phyloP scores from a whole-genome alignment of 768 basidiomycete genomes.

The Pleurotus ostreatus region DNA sequence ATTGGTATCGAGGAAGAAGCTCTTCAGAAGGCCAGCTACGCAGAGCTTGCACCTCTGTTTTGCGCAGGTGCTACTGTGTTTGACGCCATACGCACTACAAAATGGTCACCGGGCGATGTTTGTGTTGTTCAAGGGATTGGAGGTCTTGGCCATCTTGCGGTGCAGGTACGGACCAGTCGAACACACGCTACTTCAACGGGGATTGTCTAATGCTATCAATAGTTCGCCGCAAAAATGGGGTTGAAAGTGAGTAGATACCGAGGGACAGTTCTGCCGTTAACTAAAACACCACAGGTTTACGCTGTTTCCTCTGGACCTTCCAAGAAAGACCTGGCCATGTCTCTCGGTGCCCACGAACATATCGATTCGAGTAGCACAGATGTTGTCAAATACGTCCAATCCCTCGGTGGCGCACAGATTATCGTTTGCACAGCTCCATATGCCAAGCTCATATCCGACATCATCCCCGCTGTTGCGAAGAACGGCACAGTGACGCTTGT shows the following conservation, averaged over 20 bases:
- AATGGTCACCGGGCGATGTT: slow-evolving; percentile 8
- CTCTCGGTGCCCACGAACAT: slow-evolving; percentile 6
- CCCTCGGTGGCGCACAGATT: slow-evolving; percentile 8
- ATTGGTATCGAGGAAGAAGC: slow-evolving; percentile 7
- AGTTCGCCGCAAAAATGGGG: slow-evolving; percentile 8
- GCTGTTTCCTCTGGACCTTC: slow-evolving; percentile 6
- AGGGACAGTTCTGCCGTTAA: no score
- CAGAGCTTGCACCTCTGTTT: slow-evolving; percentile 9
- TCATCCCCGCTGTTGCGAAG: slow-evolving; percentile 9
- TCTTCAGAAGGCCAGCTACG: slow-evolving; percentile 4
- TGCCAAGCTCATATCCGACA: slow-evolving; percentile 1
- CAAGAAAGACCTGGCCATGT: slow-evolving; percentile 5
- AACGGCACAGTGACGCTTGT: slow-evolving; percentile 9
- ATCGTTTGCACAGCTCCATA: slow-evolving; percentile 10
- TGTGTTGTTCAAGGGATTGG: slow-evolving; percentile 10
- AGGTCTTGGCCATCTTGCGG: slow-evolving; percentile 9
- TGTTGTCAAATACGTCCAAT: slow-evolving; percentile 7
- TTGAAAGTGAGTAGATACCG: background rate
- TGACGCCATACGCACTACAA: slow-evolving; percentile 3
- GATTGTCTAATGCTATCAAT: background rate
- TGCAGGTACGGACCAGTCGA: slow-evolving; percentile 1
- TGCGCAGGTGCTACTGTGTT: slow-evolving; percentile 8
- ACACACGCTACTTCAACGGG: background rate
- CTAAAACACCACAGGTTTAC: background rate
- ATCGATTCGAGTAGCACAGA: slow-evolving; percentile 8